A percentile compares a stretch with the other conserved stretches of the same genome.
phyloP scores from a whole-genome alignment of 1,284 basidiomycete genomes.

The Sporisorium sorghi region DNA sequence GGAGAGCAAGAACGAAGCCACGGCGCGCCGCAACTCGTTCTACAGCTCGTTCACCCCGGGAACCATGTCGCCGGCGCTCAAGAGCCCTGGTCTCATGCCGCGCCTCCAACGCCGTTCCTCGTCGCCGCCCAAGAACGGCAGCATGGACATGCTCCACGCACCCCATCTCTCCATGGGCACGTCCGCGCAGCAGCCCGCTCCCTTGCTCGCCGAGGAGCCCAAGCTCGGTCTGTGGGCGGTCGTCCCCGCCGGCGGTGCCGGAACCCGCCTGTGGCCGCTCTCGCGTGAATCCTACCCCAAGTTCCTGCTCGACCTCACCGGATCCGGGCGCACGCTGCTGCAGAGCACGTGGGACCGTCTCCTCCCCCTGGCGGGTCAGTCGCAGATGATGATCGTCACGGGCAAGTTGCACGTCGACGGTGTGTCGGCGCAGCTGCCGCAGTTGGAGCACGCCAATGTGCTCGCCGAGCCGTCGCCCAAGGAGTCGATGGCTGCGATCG shows the following conservation, averaged over 20 bases:
- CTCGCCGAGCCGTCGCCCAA: slow-evolving; percentile 67
- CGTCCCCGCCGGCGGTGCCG: slow-evolving; percentile 67
- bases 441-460: slow-evolving; percentile 56
- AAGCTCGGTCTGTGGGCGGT: slow-evolving; percentile 66
- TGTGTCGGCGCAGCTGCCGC: slow-evolving; percentile 61
- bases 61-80: slow-evolving; percentile 44
- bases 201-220: slow-evolving; percentile 61
- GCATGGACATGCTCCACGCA: slow-evolving; percentile 32
- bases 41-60: slow-evolving; percentile 32
- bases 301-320: slow-evolving; percentile 66
- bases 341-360: slow-evolving; percentile 67
- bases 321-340: slow-evolving; percentile 60
- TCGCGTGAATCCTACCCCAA: slow-evolving; percentile 66
- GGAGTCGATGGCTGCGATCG: slow-evolving; percentile 68
- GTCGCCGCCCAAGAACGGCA: slow-evolving; percentile 53
- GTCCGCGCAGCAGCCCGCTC: slow-evolving; percentile 46
- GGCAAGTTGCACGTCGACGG: slow-evolving; percentile 60
- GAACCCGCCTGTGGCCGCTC: slow-evolving; percentile 67
- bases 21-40: slow-evolving; percentile 44
- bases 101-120: slow-evolving; percentile 33
- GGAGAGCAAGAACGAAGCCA: slow-evolving; percentile 42
- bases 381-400: slow-evolving; percentile 65
- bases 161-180: slow-evolving; percentile 46
- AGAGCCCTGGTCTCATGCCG: slow-evolving; percentile 40
- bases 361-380: slow-evolving; percentile 58